phyloP scores from a whole-genome alignment of 768 basidiomycete genomes.

The Tulasnella sp. region DNA sequence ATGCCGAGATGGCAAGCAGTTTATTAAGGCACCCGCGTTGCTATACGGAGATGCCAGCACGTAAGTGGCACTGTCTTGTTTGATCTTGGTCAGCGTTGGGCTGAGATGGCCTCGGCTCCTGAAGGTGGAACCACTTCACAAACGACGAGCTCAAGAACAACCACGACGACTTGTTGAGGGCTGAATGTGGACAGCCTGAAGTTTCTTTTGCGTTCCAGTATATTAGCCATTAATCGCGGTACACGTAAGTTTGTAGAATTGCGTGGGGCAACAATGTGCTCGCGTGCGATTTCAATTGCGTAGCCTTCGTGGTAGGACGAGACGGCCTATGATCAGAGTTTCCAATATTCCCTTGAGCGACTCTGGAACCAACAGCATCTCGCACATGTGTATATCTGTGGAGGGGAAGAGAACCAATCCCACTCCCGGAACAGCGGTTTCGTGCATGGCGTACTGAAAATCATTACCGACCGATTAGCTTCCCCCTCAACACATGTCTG shows the following conservation, averaged over 20 bases:
- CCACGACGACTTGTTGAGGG: constrained; percentile 89
- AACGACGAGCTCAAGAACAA: constrained; percentile 79
- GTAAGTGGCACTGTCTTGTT: constrained; percentile 39
- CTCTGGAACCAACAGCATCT: background rate
- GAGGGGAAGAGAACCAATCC: background rate
- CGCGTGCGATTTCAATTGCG: background rate
- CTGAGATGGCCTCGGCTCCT: background rate
- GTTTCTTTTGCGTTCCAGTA: constrained; percentile 97
- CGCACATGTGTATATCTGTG: background rate
- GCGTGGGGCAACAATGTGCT: background rate
- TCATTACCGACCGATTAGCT: background rate
- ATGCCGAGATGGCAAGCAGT: constrained; percentile 77
- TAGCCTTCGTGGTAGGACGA: background rate
- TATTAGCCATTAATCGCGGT: constrained; percentile 56
- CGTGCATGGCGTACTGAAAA: background rate
- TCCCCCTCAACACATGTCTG: background rate
- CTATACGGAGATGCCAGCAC: constrained; percentile 96
- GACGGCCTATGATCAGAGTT: background rate
- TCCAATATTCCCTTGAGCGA: background rate
- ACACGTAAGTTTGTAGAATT: background rate
- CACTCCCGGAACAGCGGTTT: background rate
- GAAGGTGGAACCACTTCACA: constrained; percentile 95
- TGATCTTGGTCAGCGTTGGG: background rate
- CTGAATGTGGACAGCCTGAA: constrained; percentile 70
- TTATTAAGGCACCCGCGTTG: constrained; percentile 69